Base-by-base conservation (phyloP, 768 basidiomycete genomes). In the Collybia nuda region DNA sequence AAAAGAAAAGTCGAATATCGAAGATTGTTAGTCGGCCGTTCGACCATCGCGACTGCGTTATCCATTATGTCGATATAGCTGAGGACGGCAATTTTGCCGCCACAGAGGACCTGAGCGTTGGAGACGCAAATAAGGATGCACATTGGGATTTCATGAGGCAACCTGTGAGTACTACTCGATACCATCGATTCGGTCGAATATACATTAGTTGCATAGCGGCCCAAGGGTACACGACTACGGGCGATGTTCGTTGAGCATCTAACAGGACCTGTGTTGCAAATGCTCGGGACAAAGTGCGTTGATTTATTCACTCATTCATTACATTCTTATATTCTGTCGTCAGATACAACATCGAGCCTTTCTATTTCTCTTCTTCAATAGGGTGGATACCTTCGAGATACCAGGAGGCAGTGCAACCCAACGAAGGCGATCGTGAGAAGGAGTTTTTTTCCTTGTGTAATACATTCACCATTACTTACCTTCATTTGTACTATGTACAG, bases 331-430 rank as follows among this genome's bases (percentile, higher is more conserved):
- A 19, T 24, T 40, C 28, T 42, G 7, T 28, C n/a, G 3, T 11
- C 35, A 69, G 78, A 57, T 82, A 79, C 48, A 68, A 69, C 38
- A 69, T 85, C 50, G 84, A 85, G 53, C 84, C 84, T 0, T 84
- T 85, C 62, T 85, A 80, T 58, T 85, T 84, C 60, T 80, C 81
- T 0, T 84, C 82, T 1, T 79, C 81, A 1, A 60, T 81, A 5
- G 79, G 80, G 40, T 80, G 79, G 79, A 84, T 82, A 56, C 83
- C 82, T 9, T 71, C 79, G 12, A 71, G 81, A 50, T 82, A 80
- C 55, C 80, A 79, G 52, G 78, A 81, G 47, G 70, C 70, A 51
- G 50, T 75, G 0, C 29, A 59, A 0, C 59, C 57, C 1, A 53
- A 64, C 1, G 39, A 68, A 43, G 65, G 68, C 17, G 74, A 76